Evolutionary conservation across 73 alveolate species (phyloP).

Genomic region (Paramecium bursaria): DNA sequence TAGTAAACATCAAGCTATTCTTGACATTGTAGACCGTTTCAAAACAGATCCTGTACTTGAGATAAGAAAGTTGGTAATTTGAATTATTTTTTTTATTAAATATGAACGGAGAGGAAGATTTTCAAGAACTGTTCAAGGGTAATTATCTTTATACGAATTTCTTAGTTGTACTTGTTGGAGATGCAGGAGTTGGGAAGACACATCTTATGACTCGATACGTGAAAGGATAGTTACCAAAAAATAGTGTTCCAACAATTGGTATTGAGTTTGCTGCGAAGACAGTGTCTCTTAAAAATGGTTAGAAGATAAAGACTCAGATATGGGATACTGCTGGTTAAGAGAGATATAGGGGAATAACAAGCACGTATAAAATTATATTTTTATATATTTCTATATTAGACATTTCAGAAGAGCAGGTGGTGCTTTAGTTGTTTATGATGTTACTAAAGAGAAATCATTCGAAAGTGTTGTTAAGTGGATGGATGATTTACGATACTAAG

Average conservation of each 20-base stretch:
- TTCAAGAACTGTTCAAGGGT: too few species aligned
- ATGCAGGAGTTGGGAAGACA: constrained; percentile 87
- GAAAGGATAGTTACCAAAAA: constrained; percentile 89
- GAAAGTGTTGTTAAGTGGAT: constrained; percentile 83
- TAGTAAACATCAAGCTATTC: too few species aligned
- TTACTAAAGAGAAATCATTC: constrained; percentile 80
- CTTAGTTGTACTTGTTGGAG: constrained; percentile 84
- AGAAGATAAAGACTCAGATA: constrained; percentile 92
- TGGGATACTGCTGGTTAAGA: constrained; percentile 97
- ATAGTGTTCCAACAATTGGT: constrained; percentile 94
- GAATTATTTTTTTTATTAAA: too few species aligned
- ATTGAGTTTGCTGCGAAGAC: constrained; percentile 96
- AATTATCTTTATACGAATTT: background rate
- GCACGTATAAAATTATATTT: constrained; percentile 72
- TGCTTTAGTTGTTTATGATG: constrained; percentile 89
- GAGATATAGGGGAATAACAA: constrained; percentile 85
- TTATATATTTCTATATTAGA: constrained; percentile 8
- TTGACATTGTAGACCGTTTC: too few species aligned
- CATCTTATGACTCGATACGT: constrained; percentile 84
- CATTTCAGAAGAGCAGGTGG: constrained; percentile 91
- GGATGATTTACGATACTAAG: constrained; percentile 81
- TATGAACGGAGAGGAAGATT: too few species aligned
- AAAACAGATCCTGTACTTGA: too few species aligned
- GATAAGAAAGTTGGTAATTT: too few species aligned
- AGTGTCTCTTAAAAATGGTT: constrained; percentile 86